Conservation (phyloP, 2,329 filamentous ascomycete species). For the Exophiala sideris region DNA sequence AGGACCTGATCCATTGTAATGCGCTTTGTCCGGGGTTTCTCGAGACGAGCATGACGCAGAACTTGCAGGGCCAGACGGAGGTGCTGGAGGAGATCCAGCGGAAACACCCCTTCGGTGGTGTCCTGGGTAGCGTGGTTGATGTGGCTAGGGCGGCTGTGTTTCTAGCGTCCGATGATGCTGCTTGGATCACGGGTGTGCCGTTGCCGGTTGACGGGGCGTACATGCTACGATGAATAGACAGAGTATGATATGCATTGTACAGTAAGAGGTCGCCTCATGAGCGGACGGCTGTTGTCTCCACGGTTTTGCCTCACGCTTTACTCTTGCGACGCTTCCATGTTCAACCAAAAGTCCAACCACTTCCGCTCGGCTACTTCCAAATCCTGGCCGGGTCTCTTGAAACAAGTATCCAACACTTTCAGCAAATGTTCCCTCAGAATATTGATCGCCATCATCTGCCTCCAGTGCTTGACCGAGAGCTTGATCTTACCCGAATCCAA, state of each 20-base stretch:
- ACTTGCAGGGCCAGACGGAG: constrained; percentile 34
- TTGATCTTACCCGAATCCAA: constrained; percentile 83
- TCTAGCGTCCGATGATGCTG: constrained; percentile 46
- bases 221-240: constrained; percentile 15
- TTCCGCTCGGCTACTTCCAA: constrained; percentile 4
- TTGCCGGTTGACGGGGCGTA: constrained; percentile 49
- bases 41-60: constrained; percentile 38
- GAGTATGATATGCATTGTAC: neutral
- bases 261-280: too few species aligned
- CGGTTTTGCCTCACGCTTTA: neutral
- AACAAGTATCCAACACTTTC: constrained; percentile 12
- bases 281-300: neutral
- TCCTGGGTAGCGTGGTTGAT: constrained; percentile 29
- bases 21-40: constrained; percentile 42
- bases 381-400: constrained; percentile 6
- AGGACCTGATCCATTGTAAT: constrained; percentile 42
- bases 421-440: constrained; percentile 54
- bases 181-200: constrained; percentile 45
- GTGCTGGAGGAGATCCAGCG: constrained; percentile 11
- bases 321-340: constrained; percentile 17
- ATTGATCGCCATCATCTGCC: constrained; percentile 85
- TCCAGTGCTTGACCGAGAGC: constrained; percentile 85
- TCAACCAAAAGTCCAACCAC: constrained; percentile 24
- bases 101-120: constrained; percentile 18
- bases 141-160: constrained; percentile 43